phyloP scores from a whole-genome alignment of 768 basidiomycete species.

The Suillus subaureus region DNA sequence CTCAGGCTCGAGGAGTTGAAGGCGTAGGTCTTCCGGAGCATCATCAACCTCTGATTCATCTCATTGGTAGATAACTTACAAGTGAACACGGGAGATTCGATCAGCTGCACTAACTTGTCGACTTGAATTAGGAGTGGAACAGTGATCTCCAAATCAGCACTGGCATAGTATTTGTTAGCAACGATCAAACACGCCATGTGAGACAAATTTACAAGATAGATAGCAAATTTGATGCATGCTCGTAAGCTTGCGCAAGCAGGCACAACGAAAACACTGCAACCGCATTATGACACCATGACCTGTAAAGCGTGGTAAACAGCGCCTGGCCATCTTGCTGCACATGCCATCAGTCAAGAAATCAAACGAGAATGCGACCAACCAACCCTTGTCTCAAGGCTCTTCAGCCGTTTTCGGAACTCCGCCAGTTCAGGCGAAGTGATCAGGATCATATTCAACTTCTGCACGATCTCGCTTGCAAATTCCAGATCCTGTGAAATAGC shows the following conservation, averaged over 20 bases:
- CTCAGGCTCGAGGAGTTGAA: conserved; percentile 96
- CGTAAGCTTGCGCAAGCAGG: conserved; percentile 95
- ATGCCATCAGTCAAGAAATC: not conserved
- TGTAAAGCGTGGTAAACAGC: conserved; percentile 89
- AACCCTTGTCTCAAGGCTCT: conserved; percentile 91
- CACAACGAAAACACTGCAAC: conserved; percentile 97
- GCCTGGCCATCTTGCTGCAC: conserved; percentile 91
- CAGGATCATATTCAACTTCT: conserved; percentile 95
- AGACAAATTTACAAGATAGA: conserved; percentile 79
- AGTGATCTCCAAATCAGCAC: conserved; percentile 96
- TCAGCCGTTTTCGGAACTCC: conserved; percentile 91
- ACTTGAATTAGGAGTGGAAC: conserved; percentile 94
- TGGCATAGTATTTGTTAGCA: conserved; percentile 32
- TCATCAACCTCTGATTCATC: conserved; percentile 7
- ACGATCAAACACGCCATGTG: not conserved
- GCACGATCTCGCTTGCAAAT: conserved; percentile 96
- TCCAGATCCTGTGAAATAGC: conserved; percentile 77
- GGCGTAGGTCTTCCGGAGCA: conserved; percentile 62
- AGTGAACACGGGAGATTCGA: conserved; percentile 98
- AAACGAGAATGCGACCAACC: conserved; percentile 26
- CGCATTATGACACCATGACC: conserved; percentile 99
- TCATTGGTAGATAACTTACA: conserved; percentile 51
- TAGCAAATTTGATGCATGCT: conserved; percentile 95
- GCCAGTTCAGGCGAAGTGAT: conserved; percentile 96
- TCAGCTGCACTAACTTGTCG: conserved; percentile 96